A percentile compares a stretch with the other conserved stretches of the same genome.
Evolutionary conservation across 345 rosid genomes (phyloP).

Genomic region (Triadica sebifera): DNA sequence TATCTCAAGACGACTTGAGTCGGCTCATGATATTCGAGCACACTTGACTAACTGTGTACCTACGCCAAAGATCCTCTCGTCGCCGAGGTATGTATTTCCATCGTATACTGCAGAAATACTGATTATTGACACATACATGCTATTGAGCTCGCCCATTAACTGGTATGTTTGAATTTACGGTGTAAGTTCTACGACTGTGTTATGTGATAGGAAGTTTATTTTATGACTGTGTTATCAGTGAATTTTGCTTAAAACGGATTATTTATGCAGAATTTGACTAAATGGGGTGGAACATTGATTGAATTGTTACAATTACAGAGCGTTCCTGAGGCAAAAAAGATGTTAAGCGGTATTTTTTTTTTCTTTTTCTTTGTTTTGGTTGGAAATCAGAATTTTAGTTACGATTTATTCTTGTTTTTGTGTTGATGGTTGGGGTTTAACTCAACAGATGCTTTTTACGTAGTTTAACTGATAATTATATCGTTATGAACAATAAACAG

Average conservation of each 20-base stretch:
- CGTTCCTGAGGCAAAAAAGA: slow-evolving; percentile 39
- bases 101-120: not conserved
- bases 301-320: slow-evolving; percentile 59
- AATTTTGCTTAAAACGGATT: not conserved
- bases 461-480: too few relatives aligned
- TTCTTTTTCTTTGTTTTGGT: too few relatives aligned
- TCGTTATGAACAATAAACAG: too few relatives aligned
- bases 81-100: slow-evolving; percentile 41
- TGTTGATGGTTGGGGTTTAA: not conserved
- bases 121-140: not conserved
- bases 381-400: not conserved
- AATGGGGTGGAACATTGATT: slow-evolving; percentile 60
- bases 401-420: not conserved
- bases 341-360: slow-evolving; percentile 30
- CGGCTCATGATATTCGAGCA: slow-evolving; percentile 53
- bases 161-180: not conserved
- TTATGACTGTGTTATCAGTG: not conserved
- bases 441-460: slow-evolving; percentile 22
- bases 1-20: slow-evolving; percentile 52
- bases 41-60: slow-evolving; percentile 45
- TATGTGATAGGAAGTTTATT: not conserved
- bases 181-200: not conserved
- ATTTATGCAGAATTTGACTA: slow-evolving; percentile 39
- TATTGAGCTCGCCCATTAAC: not conserved
- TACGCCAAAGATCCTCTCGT: slow-evolving; percentile 60